Percentiles rank a stretch among this genome's conserved stretches.
Conservation (phyloP, 768 basidiomycete genomes). For the Lactarius quietus region DNA sequence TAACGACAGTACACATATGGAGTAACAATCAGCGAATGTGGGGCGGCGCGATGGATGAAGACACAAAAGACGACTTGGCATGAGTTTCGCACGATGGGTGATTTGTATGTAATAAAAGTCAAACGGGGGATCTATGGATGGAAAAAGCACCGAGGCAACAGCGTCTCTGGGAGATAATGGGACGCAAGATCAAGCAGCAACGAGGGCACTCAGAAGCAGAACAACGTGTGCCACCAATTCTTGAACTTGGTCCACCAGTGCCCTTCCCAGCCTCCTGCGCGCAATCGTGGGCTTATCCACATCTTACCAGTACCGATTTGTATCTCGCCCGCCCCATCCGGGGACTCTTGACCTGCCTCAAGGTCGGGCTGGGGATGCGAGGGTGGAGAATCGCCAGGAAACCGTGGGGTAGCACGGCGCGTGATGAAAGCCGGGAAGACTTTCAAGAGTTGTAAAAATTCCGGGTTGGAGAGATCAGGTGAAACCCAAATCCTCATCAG, state of each 20-base stretch:
- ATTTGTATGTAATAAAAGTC: conserved; percentile 11
- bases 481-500: conserved; percentile 77
- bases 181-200: conserved; percentile 4
- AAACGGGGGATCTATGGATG: conserved; percentile 1
- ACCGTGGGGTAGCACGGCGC: conserved; percentile 66
- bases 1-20: conserved; percentile 30
- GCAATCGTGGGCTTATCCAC: conserved; percentile 64
- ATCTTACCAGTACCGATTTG: conserved; percentile 80
- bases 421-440: conserved; percentile 79
- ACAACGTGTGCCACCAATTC: conserved; percentile 75
- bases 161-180: conserved; percentile 3
- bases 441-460: conserved; percentile 61
- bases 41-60: conserved; percentile 2
- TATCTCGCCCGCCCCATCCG: conserved; percentile 52
- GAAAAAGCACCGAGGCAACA: conserved; percentile 1
- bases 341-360: conserved; percentile 64
- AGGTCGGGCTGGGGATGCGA: conserved; percentile 49
- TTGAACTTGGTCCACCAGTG: conserved; percentile 76
- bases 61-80: conserved; percentile 14
- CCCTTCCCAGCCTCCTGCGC: conserved; percentile 67
- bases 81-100: conserved; percentile 16
- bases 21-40: conserved; percentile 17
- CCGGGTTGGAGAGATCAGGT: conserved; percentile 74
- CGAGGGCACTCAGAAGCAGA: conserved; percentile 48
- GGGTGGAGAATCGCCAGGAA: conserved; percentile 39